Percentiles rank a stretch among this genome's conserved stretches.
Conservation (phyloP, 2,329 filamentous ascomycete genomes). For the Monosporascus sp. region DNA sequence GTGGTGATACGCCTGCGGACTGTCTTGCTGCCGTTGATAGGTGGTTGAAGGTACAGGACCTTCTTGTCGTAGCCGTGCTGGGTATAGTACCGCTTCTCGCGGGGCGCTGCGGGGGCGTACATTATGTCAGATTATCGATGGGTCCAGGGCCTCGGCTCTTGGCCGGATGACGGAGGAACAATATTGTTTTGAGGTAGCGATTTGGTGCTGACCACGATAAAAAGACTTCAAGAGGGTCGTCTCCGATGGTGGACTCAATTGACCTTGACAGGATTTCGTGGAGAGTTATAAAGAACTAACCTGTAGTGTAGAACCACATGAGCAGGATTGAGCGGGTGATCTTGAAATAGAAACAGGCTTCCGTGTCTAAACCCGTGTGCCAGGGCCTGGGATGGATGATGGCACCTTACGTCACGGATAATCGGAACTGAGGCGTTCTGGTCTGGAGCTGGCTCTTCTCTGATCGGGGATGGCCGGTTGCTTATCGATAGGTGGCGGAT, state of each 20-base stretch:
- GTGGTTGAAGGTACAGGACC: slow-evolving; percentile 36
- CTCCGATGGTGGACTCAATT: neutral
- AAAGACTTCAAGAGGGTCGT: neutral
- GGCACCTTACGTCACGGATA: slow-evolving; percentile 14
- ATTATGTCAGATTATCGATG: slow-evolving; percentile 21
- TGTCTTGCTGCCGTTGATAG: slow-evolving; percentile 29
- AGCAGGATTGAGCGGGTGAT: slow-evolving; percentile 11
- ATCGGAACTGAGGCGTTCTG: slow-evolving; percentile 3
- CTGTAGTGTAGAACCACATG: slow-evolving; percentile 26
- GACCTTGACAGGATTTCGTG: neutral
- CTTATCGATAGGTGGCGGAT: neutral
- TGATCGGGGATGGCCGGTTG: neutral
- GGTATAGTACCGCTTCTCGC: slow-evolving; percentile 25
- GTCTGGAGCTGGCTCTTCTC: neutral
- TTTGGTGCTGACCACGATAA: neutral
- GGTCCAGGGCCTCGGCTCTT: slow-evolving; percentile 2
- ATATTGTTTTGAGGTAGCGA: neutral
- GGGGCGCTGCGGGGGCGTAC: slow-evolving; percentile 26
- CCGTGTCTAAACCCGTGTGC: slow-evolving; percentile 5
- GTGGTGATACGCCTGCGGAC: slow-evolving; percentile 33
- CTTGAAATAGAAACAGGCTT: slow-evolving; percentile 13
- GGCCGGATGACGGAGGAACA: neutral
- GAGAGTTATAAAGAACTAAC: slow-evolving; percentile 14
- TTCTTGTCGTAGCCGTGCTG: slow-evolving; percentile 29
- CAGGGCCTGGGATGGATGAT: slow-evolving; percentile 6